phyloP scores from a whole-genome alignment of 352 stramenopile genomes.

The Globisporangium alternatum region DNA sequence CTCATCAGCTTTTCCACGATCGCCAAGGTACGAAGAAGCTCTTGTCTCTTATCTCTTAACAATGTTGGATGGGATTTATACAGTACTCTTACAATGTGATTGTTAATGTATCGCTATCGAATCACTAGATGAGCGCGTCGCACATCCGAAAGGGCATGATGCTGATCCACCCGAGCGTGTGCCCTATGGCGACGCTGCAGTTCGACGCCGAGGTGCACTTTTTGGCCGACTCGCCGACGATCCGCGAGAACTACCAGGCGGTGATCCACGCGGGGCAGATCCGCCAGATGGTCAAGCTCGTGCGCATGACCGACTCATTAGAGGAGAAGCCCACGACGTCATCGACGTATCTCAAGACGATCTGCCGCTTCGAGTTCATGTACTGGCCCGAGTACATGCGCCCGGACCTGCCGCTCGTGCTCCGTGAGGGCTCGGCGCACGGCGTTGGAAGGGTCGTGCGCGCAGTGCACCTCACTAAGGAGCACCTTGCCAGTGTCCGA shows the following conservation, averaged over 20 bases:
- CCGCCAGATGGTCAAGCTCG: constrained; percentile 77
- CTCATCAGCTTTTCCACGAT: constrained; percentile 42
- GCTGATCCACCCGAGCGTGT: constrained; percentile 16
- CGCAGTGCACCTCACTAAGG: constrained; percentile 42
- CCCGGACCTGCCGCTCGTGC: constrained; percentile 68
- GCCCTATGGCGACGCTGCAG: constrained; percentile 15
- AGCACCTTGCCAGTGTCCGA: constrained; percentile 41
- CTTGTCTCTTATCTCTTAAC: no score
- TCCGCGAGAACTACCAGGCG: constrained; percentile 74
- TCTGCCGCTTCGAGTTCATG: constrained; percentile 85
- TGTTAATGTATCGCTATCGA: neutral
- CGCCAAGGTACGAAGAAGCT: constrained; percentile 28
- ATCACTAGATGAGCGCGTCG: constrained; percentile 14
- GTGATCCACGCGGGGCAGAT: constrained; percentile 83
- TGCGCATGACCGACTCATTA: constrained; percentile 32
- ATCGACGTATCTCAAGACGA: constrained; percentile 26
- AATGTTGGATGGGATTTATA: neutral
- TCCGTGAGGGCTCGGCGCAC: constrained; percentile 63
- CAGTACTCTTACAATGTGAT: neutral
- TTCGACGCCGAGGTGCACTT: constrained; percentile 20
- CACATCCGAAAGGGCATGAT: constrained; percentile 44
- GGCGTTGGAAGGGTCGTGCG: constrained; percentile 69
- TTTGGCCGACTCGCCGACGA: constrained; percentile 31
- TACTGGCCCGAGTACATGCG: constrained; percentile 86
- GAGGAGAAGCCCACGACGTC: constrained; percentile 7